Percentiles rank a stretch among this genome's conserved stretches.
Conservation (phyloP, 2,329 filamentous ascomycete species). For the Arthrobotrys sinensis region DNA sequence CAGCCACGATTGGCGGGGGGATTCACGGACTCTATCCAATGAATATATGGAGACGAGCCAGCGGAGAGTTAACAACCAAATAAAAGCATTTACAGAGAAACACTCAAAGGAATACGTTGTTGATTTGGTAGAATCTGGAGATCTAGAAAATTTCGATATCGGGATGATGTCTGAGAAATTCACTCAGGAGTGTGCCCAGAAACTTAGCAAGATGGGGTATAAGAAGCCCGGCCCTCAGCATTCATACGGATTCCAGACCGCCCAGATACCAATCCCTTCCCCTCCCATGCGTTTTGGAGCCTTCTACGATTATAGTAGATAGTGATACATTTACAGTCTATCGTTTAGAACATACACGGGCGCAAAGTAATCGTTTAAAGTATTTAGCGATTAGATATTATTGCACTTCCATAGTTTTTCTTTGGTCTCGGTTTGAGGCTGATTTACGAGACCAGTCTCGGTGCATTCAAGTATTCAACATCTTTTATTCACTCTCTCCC, state of each 20-base stretch:
- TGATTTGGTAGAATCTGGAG: neutral
- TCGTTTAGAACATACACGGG: too few species aligned
- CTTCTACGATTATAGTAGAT: too few species aligned
- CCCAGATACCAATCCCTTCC: too few species aligned
- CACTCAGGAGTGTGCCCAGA: constrained; percentile 1
- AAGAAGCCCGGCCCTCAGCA: too few species aligned
- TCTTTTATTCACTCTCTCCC: neutral
- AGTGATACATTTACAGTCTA: too few species aligned
- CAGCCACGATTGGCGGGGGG: neutral
- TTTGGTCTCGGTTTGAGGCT: too few species aligned
- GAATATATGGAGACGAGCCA: neutral
- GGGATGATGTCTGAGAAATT: neutral
- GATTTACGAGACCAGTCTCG: neutral
- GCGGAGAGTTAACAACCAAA: neutral
- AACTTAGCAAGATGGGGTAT: neutral
- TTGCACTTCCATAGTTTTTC: too few species aligned
- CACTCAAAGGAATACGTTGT: neutral
- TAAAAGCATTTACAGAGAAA: neutral
- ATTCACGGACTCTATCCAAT: too few species aligned
- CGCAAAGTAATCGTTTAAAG: too few species aligned
- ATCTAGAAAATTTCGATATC: neutral
- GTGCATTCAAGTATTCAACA: neutral
- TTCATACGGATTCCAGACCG: neutral
- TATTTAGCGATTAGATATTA: too few species aligned
- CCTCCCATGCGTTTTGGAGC: too few species aligned